Evolutionary conservation across 1,284 basidiomycete genomes (phyloP), one percentile per base, ranked within the genome.

Genomic region (Porogramme epimiltina): DNA sequence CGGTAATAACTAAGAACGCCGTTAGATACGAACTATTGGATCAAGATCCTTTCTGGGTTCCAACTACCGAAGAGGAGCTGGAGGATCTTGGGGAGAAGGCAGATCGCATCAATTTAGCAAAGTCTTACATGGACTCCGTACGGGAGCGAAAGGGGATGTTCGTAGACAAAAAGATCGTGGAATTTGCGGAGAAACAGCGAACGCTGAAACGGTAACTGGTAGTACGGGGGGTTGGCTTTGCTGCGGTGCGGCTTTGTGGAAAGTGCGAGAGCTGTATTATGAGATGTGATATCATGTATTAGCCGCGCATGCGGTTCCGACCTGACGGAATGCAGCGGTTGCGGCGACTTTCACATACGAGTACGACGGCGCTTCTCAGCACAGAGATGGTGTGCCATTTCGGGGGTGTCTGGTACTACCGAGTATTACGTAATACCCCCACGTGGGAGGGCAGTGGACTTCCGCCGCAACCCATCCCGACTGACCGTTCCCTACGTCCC

Each of bases 1-100:
- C 16, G 34, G 10, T 18, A 9, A 16, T 37, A 18, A 18, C 41
- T 56, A 37, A 53, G 19, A 18, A 9, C 16, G 10, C 15, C 8
- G 9, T 39, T 58, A 91, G 89, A 40, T 93, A 92, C 70, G 92
- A 96, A 68, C 79, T 93, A 62, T 78, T 97, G 25, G 91, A 95
- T 70, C 84, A 88, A 61, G 95, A 99, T 75, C 97, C 97, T 2
- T 99, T 96, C 77, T 99, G 97, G 97, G 95, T 99, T 0, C 97
- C 97, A 0, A 94, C 93, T 8, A 99, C 97, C 0, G 91, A 97
- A 64, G 97, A 98, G 68, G 97, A 99, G 65, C 77, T 99, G 38
- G 97, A 99, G 71, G 96, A 98, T 69, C 77, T 99, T 8, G 97
- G 97, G 42, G 93, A 96, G 67, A 97, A 98, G 70, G 89, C 95